Base-by-base conservation (phyloP, 805 yeast genomes). In the Monosporozyma unispora region DNA sequence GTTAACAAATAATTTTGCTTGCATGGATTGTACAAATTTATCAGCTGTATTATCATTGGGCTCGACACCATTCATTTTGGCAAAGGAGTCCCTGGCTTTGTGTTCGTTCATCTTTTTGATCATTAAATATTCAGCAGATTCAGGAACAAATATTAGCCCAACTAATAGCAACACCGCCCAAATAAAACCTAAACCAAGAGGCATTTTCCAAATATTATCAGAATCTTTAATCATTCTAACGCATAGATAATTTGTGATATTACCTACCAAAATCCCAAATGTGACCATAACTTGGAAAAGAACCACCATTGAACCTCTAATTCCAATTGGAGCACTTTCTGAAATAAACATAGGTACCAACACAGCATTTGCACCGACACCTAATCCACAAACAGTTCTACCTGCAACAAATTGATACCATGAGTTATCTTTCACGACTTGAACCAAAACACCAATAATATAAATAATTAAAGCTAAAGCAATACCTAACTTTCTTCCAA, bases 331-430 rank as follows among this genome's bases (percentile, higher is more conserved):
- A 35, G 88, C 72, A 49, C 80, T 74, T 63, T 83, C 90, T 27
- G 82, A 72, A 48, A 82, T 77, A 63, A 80, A 80, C 69, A 86
- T 71, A 29, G 93, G 90, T 12, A 81, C 85, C 48, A 83, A 70
- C 16, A 87, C 87, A 7, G 90, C 80, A 29, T 81, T 71, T 25
- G 79, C 72, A 40, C 96, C 96, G 49, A 87, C 84, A 25, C 85
- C 83, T 7, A 85, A 52, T 9, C 96, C 96, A 25, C 83, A 76
- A 46, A 86, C 66, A 33, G 78, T 73, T 69, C 90, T 74, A 29
- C 88, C 89, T 52, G 80, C 65, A 52, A 78, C 71, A 57, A 77
- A 75, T 63, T 81, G 87, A 59, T 74, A 77, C 88, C 88, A 83
- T 27, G 69, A 67, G 3, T 56, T 44, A 14, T 61, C 61, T 6